phyloP scores from a whole-genome alignment of 176 grass and related monocot species.

The Ensete ventricosum region DNA sequence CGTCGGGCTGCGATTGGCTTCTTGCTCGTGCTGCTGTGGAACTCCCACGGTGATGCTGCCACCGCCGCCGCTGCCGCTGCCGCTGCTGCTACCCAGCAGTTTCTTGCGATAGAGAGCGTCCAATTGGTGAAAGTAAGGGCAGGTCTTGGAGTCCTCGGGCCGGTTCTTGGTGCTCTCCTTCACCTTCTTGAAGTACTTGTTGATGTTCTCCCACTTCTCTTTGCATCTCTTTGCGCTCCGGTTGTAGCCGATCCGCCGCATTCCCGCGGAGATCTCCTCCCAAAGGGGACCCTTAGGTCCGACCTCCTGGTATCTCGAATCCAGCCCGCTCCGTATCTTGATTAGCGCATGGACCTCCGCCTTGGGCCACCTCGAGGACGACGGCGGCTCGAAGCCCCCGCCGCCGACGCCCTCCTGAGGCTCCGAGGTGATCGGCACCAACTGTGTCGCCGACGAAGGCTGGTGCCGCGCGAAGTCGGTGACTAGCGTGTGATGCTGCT shows the following conservation, averaged over 20 bases:
- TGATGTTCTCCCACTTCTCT: constrained; percentile 99
- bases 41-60: neutral
- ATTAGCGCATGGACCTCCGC: constrained; percentile 90
- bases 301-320: constrained; percentile 73
- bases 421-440: constrained; percentile 25
- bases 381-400: constrained; percentile 27
- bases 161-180: constrained; percentile 98
- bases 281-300: constrained; percentile 91
- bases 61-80: neutral
- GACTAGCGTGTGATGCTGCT: constrained; percentile 7
- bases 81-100: constrained; percentile 13
- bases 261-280: constrained; percentile 93
- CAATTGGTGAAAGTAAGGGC: constrained; percentile 99
- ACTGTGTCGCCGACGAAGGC: constrained; percentile 18
- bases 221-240: constrained; percentile 88
- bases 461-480: neutral
- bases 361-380: constrained; percentile 92
- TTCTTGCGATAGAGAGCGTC: constrained; percentile 90
- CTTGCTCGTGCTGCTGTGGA: neutral
- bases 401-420: constrained; percentile 16
- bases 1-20: constrained; percentile 7
- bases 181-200: constrained; percentile 99
- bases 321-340: constrained; percentile 64
- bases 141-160: constrained; percentile 89
- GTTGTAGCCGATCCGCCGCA: constrained; percentile 68